phyloP scores from a whole-genome alignment of 495 filamentous ascomycete species.

The Aspergillus saccharolyticus region DNA sequence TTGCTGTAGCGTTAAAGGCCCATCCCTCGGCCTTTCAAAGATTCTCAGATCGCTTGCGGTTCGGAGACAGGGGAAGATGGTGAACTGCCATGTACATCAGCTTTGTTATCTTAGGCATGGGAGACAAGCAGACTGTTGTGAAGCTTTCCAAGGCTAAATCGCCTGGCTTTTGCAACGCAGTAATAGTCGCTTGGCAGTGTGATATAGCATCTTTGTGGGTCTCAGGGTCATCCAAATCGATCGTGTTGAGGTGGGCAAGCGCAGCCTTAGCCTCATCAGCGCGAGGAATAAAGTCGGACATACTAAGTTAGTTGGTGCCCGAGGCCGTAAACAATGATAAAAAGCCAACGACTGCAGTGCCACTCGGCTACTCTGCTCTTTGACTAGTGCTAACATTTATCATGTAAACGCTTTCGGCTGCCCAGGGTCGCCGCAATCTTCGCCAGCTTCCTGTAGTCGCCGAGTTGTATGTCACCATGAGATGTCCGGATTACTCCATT shows the following conservation, averaged over 20 bases:
- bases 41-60: background rate
- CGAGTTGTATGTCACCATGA: background rate
- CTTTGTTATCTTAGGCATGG: background rate
- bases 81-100: background rate
- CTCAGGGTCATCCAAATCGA: background rate
- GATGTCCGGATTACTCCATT: background rate
- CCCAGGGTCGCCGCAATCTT: too few relatives aligned
- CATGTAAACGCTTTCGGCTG: too few relatives aligned
- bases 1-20: background rate
- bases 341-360: too few relatives aligned
- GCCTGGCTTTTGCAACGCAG: background rate
- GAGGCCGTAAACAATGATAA: background rate
- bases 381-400: too few relatives aligned
- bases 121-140: background rate
- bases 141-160: background rate
- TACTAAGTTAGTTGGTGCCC: conserved; percentile 4
- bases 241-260: background rate
- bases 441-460: too few relatives aligned
- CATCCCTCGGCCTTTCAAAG: background rate
- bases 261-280: background rate
- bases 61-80: background rate
- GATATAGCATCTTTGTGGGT: background rate
- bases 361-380: too few relatives aligned
- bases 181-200: background rate
- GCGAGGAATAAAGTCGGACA: background rate